phyloP scores from a whole-genome alignment of 345 rosid genomes.

The Balakata baccata region DNA sequence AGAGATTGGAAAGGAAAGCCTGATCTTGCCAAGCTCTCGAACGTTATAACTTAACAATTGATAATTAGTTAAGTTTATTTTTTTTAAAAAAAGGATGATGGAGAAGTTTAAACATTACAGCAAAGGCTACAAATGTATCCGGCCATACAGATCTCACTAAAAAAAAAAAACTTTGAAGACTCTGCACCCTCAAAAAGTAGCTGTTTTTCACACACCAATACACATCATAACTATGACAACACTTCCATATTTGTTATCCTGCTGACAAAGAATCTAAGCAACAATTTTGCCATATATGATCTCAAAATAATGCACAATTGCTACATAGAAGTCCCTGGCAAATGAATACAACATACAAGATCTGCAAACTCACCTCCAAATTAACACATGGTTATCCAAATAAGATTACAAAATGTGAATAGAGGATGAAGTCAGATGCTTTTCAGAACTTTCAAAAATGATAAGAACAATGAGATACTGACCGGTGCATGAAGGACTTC shows the following conservation, averaged over 20 bases:
- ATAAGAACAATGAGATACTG: slow-evolving; percentile 22
- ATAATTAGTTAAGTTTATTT: background rate
- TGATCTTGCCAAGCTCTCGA: background rate
- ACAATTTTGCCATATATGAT: background rate
- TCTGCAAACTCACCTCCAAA: background rate
- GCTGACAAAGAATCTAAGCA: slow-evolving; percentile 1
- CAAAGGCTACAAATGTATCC: background rate
- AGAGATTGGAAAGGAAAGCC: background rate
- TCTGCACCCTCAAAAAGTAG: background rate
- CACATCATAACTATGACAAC: background rate
- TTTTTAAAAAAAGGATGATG: background rate
- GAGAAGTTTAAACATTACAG: background rate
- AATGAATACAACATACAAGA: slow-evolving; percentile 4
- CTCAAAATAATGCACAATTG: background rate
- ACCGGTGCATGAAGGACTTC: slow-evolving; percentile 99
- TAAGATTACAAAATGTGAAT: background rate
- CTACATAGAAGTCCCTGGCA: background rate
- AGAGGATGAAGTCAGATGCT: background rate
- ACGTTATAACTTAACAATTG: background rate
- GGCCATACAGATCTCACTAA: background rate
- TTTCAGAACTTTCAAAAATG: background rate
- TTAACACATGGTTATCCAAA: background rate
- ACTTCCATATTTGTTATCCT: slow-evolving; percentile 1
- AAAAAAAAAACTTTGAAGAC: background rate
- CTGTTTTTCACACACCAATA: background rate